These are phyloP conservation scores for Hymenoscyphus infarciens DNA, from an alignment of 2,329 filamentous ascomycete genomes.

Conservation along the genomic window DNA sequence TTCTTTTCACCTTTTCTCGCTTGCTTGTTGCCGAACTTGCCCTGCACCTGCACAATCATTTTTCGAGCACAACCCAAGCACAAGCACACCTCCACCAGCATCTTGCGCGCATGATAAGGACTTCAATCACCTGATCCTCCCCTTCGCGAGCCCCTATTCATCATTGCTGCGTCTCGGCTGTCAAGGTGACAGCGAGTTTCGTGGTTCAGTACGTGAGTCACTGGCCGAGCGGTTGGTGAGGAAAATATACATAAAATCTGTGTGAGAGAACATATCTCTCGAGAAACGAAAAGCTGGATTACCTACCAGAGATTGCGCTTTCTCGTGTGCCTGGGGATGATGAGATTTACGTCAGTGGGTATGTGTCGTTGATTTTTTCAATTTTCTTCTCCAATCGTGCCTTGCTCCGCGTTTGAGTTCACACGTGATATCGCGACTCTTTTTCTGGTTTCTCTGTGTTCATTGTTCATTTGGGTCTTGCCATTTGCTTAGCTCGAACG, in stretches of 20 bases:
- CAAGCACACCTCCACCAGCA: not conserved
- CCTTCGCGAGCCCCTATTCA: not conserved
- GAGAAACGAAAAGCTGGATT: conserved; percentile 24
- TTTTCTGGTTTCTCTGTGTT: not conserved
- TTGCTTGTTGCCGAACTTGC: conserved; percentile 1
- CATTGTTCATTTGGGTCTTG: not conserved
- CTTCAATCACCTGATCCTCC: conserved; percentile 6
- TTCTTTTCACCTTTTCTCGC: not conserved
- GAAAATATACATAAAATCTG: not conserved
- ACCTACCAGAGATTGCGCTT: conserved; percentile 49
- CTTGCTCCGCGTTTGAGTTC: not conserved
- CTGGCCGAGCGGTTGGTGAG: conserved; percentile 2
- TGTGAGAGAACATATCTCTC: conserved; percentile 1
- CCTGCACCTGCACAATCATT: not conserved
- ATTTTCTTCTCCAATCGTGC: not conserved
- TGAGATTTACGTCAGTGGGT: conserved; percentile 79
- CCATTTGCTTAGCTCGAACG: not conserved
- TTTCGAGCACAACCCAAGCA: not conserved
- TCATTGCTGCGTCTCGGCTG: not conserved
- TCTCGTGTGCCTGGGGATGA: conserved; percentile 66
- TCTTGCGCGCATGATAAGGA: not conserved
- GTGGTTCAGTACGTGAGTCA: not conserved
- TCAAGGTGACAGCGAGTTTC: not conserved
- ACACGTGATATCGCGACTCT: conserved; percentile 8
- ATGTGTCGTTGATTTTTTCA: conserved; percentile 34